Base-by-base conservation (phyloP, 2,329 filamentous ascomycete species). In the Fonsecaea nubica region DNA sequence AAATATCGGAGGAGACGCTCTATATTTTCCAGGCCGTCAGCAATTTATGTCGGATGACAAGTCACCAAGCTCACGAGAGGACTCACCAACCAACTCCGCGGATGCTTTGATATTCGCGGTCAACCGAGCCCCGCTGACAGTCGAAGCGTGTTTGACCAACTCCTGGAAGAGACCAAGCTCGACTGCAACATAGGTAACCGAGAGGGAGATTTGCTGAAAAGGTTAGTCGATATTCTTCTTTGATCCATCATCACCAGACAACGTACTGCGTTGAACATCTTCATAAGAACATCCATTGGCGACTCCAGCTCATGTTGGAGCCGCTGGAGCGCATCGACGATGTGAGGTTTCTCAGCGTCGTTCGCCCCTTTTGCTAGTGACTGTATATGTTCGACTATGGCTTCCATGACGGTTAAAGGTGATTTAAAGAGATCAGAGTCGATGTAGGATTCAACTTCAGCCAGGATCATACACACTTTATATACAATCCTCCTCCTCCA, bases 1-100 rank as follows among this genome's bases (percentile, higher is more conserved):
- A 75, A 60, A 40, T 75, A 74, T 42, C 75, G 74, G 25, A 75
- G 67, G 13, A 77, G 33, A 32, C 65, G 25, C 48, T 62, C 68
- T 70, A 40, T 38, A 25, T 6, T 30, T 1, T 42, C 48, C 12
- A 15, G 56, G 13, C 13, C 2, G 15, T 25, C 15, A 48, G 30
- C 10, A 45, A 36, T 13, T 35, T 18, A 4, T 18, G 2, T 33
- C 13, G 38, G 8, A 18, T 15, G 40, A 7, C 6, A 13, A 38
- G 15, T 21, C 21, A 48, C 48, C 21, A 53, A 9, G 7, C 48
- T 3, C 10, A 30, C 25, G 33, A 42, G 21, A 18, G 7, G 35
- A 59, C 42, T 35, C 60, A 72, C 70, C 65, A 10, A 72, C 60
- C 33, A 74, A 54, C 3, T 59, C 62, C 8, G 69, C 58, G 38